A percentile compares a stretch with the other conserved stretches of the same genome.
Conservation (phyloP, 208 protist species). For the Crithidia acanthocephali region DNA sequence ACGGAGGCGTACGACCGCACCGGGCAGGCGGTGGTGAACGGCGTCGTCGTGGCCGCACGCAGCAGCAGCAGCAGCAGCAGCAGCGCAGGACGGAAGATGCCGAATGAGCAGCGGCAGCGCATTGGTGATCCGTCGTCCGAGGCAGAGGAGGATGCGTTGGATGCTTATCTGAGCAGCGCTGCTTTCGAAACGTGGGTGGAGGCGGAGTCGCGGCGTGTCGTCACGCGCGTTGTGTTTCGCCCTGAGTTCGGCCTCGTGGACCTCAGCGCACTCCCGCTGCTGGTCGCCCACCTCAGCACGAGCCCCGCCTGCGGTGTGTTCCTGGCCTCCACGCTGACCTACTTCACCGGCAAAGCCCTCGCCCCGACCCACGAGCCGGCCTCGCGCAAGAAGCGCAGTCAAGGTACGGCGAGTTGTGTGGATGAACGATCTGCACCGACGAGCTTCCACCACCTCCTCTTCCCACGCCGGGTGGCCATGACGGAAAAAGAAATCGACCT, state of each 20-base stretch:
- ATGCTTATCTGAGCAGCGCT: constrained; percentile 39
- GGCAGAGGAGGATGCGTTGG: constrained; percentile 38
- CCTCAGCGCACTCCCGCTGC: constrained; percentile 59
- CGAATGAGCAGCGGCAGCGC: too few relatives aligned
- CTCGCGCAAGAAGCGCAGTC: neutral
- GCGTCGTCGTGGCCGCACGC: neutral
- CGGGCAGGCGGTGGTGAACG: constrained; percentile 10
- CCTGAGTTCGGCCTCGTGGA: constrained; percentile 68
- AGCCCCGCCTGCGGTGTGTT: constrained; percentile 32
- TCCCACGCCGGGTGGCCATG: constrained; percentile 23
- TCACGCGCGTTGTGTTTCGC: constrained; percentile 39
- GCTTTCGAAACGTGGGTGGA: constrained; percentile 44
- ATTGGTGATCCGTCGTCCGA: too few relatives aligned
- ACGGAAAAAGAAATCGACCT: constrained; percentile 84
- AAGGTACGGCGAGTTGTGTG: neutral
- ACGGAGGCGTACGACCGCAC: constrained; percentile 22
- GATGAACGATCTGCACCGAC: constrained; percentile 6
- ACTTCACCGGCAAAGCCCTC: constrained; percentile 41
- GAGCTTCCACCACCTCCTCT: constrained; percentile 12
- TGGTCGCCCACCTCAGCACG: constrained; percentile 59
- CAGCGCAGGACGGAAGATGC: too few relatives aligned
- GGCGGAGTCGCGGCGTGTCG: constrained; percentile 42
- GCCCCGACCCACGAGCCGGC: neutral
- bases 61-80: neutral
- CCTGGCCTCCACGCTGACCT: constrained; percentile 44